These are phyloP conservation scores for Magnolia kwangsiensis DNA, from an alignment of 164 flowering plant species.

Conservation along the genomic window DNA sequence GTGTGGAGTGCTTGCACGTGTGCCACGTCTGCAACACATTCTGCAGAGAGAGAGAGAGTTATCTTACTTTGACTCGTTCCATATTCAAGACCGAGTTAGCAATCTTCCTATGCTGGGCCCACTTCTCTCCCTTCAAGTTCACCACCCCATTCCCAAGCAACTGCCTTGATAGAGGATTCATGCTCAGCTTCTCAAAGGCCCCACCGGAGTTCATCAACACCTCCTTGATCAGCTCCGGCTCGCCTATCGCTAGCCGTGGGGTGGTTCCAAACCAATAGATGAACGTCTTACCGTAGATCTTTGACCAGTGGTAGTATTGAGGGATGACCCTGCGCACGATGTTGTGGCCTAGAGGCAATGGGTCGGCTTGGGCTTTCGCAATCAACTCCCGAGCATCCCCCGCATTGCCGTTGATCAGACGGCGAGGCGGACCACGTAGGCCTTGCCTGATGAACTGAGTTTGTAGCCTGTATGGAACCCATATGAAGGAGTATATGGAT, in stretches of 20 bases:
- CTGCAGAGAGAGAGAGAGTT: not conserved
- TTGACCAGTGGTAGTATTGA: constrained; percentile 5
- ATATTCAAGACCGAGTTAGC: constrained; percentile 3
- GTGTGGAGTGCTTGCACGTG: no score
- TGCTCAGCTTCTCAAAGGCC: not conserved
- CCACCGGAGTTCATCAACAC: constrained; percentile 5
- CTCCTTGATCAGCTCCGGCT: constrained; percentile 8
- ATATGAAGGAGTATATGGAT: constrained; percentile 3
- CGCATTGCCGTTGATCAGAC: constrained; percentile 26
- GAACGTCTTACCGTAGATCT: constrained; percentile 3
- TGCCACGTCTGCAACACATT: no score
- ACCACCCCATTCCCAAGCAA: constrained; percentile 9
- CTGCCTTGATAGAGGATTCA: constrained; percentile 9
- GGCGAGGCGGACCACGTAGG: constrained; percentile 18
- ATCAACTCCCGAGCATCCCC: constrained; percentile 7
- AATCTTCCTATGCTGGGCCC: constrained; percentile 5
- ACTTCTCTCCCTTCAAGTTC: constrained; percentile 6
- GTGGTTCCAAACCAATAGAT: constrained; percentile 7
- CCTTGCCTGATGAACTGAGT: constrained; percentile 7
- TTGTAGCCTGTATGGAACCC: constrained; percentile 3
- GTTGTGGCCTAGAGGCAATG: constrained; percentile 2
- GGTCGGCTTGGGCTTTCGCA: not conserved
- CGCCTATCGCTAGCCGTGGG: constrained; percentile 3
- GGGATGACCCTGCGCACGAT: constrained; percentile 7
- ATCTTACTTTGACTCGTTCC: constrained; percentile 4